phyloP scores from a whole-genome alignment of 257 asterid species.

The Penstemon davidsonii region DNA sequence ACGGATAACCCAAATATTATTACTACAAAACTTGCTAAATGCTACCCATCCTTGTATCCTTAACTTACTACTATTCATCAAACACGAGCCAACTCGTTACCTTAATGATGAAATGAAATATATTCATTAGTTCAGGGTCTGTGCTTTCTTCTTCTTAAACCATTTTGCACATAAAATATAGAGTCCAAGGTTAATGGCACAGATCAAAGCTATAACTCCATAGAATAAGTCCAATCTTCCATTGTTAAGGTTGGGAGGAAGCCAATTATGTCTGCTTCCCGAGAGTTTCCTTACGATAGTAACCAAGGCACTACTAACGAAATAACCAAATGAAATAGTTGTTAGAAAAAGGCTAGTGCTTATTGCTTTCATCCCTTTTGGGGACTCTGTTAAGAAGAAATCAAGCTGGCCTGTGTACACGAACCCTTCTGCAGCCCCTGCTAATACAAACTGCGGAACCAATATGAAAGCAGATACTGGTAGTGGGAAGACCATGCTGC shows the following conservation, averaged over 20 bases:
- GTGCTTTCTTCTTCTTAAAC: constrained; percentile 23
- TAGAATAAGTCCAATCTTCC: constrained; percentile 31
- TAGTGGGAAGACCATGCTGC: neutral
- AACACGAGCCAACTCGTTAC: too few species aligned
- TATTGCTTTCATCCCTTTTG: constrained; percentile 34
- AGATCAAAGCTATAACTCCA: constrained; percentile 19
- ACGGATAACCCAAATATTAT: too few species aligned
- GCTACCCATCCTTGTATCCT: too few species aligned
- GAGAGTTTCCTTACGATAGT: constrained; percentile 19
- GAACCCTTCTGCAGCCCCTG: constrained; percentile 32
- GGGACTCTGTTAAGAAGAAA: constrained; percentile 36
- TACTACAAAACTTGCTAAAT: too few species aligned
- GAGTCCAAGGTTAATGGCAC: constrained; percentile 25
- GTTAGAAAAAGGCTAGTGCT: constrained; percentile 36
- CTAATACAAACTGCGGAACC: constrained; percentile 29
- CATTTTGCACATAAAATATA: constrained; percentile 23
- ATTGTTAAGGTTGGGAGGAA: constrained; percentile 25
- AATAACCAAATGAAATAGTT: constrained; percentile 28
- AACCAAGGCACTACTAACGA: constrained; percentile 22
- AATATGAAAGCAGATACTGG: constrained; percentile 25
- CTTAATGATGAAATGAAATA: too few species aligned
- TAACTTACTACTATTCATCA: too few species aligned
- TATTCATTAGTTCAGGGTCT: neutral
- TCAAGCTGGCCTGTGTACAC: constrained; percentile 33
- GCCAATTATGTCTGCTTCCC: constrained; percentile 24